phyloP scores from a whole-genome alignment of 2,329 filamentous ascomycete genomes.

The Cercospora beticola region DNA sequence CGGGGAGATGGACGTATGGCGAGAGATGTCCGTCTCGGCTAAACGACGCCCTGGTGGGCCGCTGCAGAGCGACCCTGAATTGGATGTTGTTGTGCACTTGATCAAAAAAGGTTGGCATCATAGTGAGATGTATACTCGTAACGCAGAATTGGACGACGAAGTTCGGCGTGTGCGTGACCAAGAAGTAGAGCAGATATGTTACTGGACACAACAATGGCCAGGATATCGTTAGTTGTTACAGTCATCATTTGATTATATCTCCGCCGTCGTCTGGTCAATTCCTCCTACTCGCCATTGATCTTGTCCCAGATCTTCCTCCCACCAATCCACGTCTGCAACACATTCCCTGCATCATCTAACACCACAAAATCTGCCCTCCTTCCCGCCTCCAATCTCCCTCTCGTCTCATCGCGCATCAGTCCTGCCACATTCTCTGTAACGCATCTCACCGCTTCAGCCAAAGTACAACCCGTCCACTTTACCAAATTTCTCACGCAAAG shows the following conservation, averaged over 20 bases:
- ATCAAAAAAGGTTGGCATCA: conserved; percentile 7
- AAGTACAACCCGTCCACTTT: conserved; percentile 47
- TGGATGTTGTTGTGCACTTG: conserved; percentile 12
- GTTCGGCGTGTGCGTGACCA: conserved; percentile 4
- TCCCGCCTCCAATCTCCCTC: conserved; percentile 48
- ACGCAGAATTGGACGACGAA: conserved; percentile 2
- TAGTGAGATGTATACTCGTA: conserved; percentile 10
- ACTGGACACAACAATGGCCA: conserved; percentile 7
- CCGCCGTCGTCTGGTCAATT: background rate
- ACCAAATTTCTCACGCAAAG: conserved; percentile 53
- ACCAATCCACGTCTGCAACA: conserved; percentile 53
- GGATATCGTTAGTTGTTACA: conserved; percentile 40
- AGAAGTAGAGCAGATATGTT: conserved; percentile 8
- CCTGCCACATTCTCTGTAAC: conserved; percentile 53
- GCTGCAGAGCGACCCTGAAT: conserved; percentile 3
- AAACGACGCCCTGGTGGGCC: conserved; percentile 6
- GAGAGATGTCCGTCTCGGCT: conserved; percentile 7
- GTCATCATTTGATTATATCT: background rate
- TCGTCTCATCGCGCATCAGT: conserved; percentile 50
- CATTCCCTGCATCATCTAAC: conserved; percentile 47
- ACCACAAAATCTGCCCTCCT: conserved; percentile 52
- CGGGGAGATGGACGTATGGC: conserved; percentile 10
- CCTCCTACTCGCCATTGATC: background rate
- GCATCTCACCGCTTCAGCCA: conserved; percentile 51
- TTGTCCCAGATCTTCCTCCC: conserved; percentile 50